Conservation (phyloP, 1,284 basidiomycete genomes). For the Sphagnurus paluster region DNA sequence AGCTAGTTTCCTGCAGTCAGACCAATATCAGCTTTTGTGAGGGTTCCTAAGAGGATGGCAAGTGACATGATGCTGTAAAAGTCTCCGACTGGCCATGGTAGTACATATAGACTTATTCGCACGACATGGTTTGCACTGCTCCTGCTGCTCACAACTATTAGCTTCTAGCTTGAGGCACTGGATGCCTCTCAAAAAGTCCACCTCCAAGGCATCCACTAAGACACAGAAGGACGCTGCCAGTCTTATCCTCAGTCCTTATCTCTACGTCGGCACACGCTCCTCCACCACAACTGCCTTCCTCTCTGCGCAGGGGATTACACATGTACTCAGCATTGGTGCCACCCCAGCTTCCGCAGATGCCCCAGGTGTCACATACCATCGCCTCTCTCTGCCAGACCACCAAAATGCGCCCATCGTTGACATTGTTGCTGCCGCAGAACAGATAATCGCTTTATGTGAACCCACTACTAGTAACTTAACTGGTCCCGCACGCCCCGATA, state of each 20-base stretch:
- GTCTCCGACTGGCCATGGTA: too few relatives aligned
- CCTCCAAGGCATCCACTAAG: too few relatives aligned
- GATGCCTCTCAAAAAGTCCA: too few relatives aligned
- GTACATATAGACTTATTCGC: too few relatives aligned
- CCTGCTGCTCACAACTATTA: too few relatives aligned
- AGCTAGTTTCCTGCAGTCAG: too few relatives aligned
- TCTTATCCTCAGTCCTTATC: background rate
- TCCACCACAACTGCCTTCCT: slow-evolving; percentile 2
- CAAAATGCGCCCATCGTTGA: background rate
- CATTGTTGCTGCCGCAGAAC: background rate
- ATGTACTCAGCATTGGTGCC: slow-evolving; percentile 10
- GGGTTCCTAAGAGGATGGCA: too few relatives aligned
- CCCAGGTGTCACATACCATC: background rate
- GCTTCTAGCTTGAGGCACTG: too few relatives aligned
- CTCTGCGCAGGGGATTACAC: background rate
- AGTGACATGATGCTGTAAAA: too few relatives aligned
- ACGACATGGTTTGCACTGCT: too few relatives aligned
- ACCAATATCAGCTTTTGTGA: too few relatives aligned
- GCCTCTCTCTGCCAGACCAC: slow-evolving; percentile 3
- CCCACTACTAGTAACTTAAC: background rate
- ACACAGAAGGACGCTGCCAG: background rate
- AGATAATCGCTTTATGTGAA: background rate
- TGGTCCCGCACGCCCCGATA: background rate
- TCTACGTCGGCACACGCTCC: slow-evolving; percentile 5
- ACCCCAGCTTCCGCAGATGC: background rate